Conservation (phyloP, 2,329 filamentous ascomycete species). For the Geosmithia morbida region DNA sequence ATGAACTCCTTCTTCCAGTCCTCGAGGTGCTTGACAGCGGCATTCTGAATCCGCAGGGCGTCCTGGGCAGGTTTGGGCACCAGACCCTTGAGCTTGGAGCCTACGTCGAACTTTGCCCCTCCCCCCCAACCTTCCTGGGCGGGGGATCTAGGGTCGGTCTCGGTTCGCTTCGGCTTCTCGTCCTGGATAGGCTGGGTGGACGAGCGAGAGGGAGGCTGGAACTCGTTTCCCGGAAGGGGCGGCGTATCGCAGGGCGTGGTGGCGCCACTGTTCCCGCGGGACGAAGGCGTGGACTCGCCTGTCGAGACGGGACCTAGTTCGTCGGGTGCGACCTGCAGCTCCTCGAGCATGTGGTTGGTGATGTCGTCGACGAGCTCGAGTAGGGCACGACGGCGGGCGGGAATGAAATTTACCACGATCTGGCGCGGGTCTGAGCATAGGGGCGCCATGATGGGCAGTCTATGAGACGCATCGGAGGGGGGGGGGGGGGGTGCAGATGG, state of each 20-base stretch:
- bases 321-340: slow-evolving; percentile 24
- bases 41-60: slow-evolving; percentile 22
- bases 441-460: slow-evolving; percentile 29
- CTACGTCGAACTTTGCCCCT: slow-evolving; percentile 2
- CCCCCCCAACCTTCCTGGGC: not conserved
- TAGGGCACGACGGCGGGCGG: slow-evolving; percentile 33
- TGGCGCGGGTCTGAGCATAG: slow-evolving; percentile 39
- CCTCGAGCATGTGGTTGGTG: slow-evolving; percentile 36
- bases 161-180: slow-evolving; percentile 2
- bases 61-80: slow-evolving; percentile 7
- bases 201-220: not conserved
- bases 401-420: slow-evolving; percentile 38
- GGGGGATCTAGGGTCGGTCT: slow-evolving; percentile 1
- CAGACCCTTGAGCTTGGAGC: slow-evolving; percentile 4
- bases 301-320: slow-evolving; percentile 13
- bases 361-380: slow-evolving; percentile 36
- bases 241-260: not conserved
- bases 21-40: slow-evolving; percentile 55
- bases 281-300: not conserved
- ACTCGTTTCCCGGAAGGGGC: not conserved
- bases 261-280: not conserved
- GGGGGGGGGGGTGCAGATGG: too few species aligned
- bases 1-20: slow-evolving; percentile 64
- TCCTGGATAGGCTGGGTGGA: slow-evolving; percentile 3
- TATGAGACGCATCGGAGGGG: not conserved